Conservation (phyloP, 1,284 basidiomycete species). For the Trichosporon sp. region DNA sequence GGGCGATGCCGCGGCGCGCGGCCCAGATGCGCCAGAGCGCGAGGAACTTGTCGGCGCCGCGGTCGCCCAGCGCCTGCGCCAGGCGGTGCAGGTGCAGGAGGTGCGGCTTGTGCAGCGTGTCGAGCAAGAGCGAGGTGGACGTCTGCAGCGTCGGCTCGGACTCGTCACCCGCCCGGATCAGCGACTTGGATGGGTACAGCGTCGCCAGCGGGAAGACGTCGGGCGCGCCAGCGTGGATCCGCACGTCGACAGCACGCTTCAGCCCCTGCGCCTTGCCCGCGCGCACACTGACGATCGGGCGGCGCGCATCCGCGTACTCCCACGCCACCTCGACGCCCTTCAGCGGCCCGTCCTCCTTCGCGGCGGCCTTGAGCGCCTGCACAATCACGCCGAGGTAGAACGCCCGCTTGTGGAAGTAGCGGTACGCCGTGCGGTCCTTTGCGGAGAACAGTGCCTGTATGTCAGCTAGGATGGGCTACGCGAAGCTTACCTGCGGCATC, state of each 20-base stretch:
- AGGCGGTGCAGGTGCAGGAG: slow-evolving; percentile 67
- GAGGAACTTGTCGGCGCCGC: slow-evolving; percentile 59
- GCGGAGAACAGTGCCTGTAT: slow-evolving; percentile 68
- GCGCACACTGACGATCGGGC: slow-evolving; percentile 26
- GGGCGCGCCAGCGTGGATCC: slow-evolving; percentile 67
- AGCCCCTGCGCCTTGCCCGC: slow-evolving; percentile 54
- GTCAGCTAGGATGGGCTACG: background rate
- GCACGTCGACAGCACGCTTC: slow-evolving; percentile 65
- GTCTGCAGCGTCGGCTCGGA: slow-evolving; percentile 58
- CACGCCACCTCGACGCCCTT: slow-evolving; percentile 60
- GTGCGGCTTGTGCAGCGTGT: slow-evolving; percentile 62
- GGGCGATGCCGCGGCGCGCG: slow-evolving; percentile 70
- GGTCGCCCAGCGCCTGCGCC: slow-evolving; percentile 62
- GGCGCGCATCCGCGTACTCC: slow-evolving; percentile 59
- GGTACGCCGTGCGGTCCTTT: slow-evolving; percentile 85
- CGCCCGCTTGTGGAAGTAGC: slow-evolving; percentile 89
- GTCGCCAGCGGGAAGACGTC: slow-evolving; percentile 60
- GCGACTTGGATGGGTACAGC: slow-evolving; percentile 70
- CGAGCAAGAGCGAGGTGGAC: slow-evolving; percentile 68
- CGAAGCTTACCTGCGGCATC: slow-evolving; percentile 70
- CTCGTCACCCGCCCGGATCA: slow-evolving; percentile 54
- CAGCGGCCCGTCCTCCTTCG: slow-evolving; percentile 59
- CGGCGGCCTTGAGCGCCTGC: slow-evolving; percentile 53
- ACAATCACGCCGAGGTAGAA: slow-evolving; percentile 84
- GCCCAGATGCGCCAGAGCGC: slow-evolving; percentile 85